Base-by-base conservation (phyloP, 331 rosid species). In the Pyracantha coccinea region DNA sequence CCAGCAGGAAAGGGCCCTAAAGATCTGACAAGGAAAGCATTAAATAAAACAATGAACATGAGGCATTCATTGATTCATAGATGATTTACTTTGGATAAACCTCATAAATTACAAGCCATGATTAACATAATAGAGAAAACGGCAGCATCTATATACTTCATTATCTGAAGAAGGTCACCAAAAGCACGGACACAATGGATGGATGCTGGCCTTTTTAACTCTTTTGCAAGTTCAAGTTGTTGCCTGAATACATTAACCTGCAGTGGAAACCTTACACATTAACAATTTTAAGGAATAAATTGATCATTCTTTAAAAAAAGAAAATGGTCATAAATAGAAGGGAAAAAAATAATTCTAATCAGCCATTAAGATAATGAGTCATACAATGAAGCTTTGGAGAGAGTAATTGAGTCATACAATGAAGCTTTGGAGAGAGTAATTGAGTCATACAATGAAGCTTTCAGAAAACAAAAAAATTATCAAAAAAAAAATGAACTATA, bases 1-100 rank as follows among this genome's bases (percentile, higher is more conserved):
- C 99, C 99, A 32, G 92, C 86, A 54, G 99, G 96, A 74, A 94
- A 94, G 45, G 97, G 96, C 12, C 99, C 97, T 77, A 87, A 16
- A 19, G 92, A 80, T 81, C 97, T 93, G 85, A 70, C 75, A 80
- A 77, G 78, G 20, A 62, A 63, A 63, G 6, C n/a, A 60, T 12
- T 24, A 20, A 76, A 73, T 20, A 78, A 31, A 24, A 9, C 47
- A 38, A 20, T 23, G 13, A n/a, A 24, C 41, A 50, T 35, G 67
- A 65, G 20, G 66, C 62, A 28, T 63, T 50, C 61, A 32, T 47
- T 8, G 44, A 28, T 63, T 50, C 61, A 32, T 47, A 17, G 44
- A 31, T 63, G 15, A 28, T 7, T 31, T 17, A 17, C 15, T 63
- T 63, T 31, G 24, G 45, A 31, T 63, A 31, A 31, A 63, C 41